Evolutionary conservation across 352 stramenopile genomes (phyloP), one percentile per base, ranked within the genome.

Genomic region (Phytopythium vexans): DNA sequence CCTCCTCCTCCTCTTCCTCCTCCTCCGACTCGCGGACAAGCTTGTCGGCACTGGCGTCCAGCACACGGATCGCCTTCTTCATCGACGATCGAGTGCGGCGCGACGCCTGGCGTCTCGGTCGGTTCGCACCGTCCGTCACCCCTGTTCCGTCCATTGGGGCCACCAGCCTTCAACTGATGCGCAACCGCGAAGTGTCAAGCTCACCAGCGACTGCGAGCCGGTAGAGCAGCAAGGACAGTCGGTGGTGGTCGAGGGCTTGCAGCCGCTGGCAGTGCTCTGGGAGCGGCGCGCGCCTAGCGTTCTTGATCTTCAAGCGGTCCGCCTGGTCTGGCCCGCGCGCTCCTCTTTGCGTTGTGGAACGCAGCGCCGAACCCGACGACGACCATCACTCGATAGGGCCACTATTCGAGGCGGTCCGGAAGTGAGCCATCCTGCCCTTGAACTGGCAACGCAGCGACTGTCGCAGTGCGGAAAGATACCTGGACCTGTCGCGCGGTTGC

Each of bases 1-100:
- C 77, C 8, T 77, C 79, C 6, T 66, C 67, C 32, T 77, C 65
- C 14, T 77, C 70, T 35, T 70, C 63, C 16, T 52, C 66, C 12
- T 68, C 74, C 10, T 60, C 74, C 10, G 54, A 57, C 8, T 45
- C 60, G 56, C 21, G 34, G 8, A 37, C 33, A 0, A 31, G 27
- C 8, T 72, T 54, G 21, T 27, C 21, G 5, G 38, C 47, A 6
- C 51, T 16, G 4, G 39, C 48, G 32, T 41, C 39, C 37, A 55
- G 43, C 44, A 36, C 37, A 31, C 71, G 64, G 14, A 54, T 57
- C 41, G 46, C 42, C 39, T 70, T 67, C 51, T 74, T 84, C 46
- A 63, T 61, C 3, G 60, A 54, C 3, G 74, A 74, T 32, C 75
- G 72, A 21, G 69, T 81, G 35, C 64, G 50, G 3, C 77, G 73